Evolutionary conservation across 1,284 basidiomycete genomes (phyloP), one percentile per base, ranked within the genome.

Genomic region (Trichosporon ovoides): DNA sequence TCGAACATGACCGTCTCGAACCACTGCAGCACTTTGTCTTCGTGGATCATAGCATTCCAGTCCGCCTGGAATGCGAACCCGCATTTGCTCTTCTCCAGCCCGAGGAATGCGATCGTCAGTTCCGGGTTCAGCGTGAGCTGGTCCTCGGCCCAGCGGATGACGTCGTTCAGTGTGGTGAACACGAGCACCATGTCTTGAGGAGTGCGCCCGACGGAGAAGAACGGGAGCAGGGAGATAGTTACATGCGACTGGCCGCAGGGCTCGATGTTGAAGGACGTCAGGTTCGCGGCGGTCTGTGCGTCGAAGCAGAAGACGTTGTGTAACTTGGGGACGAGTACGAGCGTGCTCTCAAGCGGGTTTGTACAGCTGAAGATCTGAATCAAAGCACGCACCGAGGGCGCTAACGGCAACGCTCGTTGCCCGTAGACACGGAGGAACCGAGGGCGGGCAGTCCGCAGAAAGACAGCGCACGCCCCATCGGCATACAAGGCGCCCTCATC

Each of bases 141-240:
- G 43, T 48, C 43, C 28, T 28, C 43, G 43, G 43, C 43, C 43
- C 43, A 48, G 43, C 43, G 43, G 2, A 48, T 19, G 16, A 48
- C 24, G 6, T 48, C 28, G 22, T 48, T 48, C 14, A 48, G 24
- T n/a, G 43, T 48, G 22, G 43, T 28, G 24, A 48, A 48, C 14
- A 48, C 43, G n/a, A 48, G 16, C 14, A 24, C 43, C 16, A 22
- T 22, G 43, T 48, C 43, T 4, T 24, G 43, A 14, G 28, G 43
- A 9, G 24, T 22, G 6, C 7, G 5, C 14, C 43, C 43, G 16
- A 24, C 43, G 13, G 43, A 22, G 24, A 48, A 48, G 43, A 48
- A 48, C 2, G 43, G 28, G 14, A 24, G 28, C 22, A 48, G 43
- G 14, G 12, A 28, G 12, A 48, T 16, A 13, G 43, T 48, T 14